Base-by-base conservation (phyloP, 371 early-diverging fungal species). In the Actinomucor elegans region DNA sequence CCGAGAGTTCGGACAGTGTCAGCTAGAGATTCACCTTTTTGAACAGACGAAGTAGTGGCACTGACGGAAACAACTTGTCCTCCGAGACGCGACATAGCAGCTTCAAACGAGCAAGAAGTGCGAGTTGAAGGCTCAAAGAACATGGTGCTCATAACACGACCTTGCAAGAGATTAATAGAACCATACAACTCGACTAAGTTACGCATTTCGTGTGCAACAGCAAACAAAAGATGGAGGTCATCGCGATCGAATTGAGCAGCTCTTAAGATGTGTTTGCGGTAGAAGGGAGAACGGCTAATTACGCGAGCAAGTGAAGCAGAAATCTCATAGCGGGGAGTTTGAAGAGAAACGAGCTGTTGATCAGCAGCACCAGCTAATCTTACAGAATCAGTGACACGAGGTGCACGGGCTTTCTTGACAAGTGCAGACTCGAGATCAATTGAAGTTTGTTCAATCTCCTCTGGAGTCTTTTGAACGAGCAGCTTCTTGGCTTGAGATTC, bases 61-160 rank as follows among this genome's bases (percentile, higher is more conserved):
- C 89, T 89, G 55, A 93, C 90, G 18, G 83, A 73, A 21, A 96
- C 91, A 9, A 97, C 94, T 31, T 81, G 69, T 31, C 98, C 98
- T 55, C 97, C 98, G 18, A 98, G 80, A 36, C 97, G 87, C 59
- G 81, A 59, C 96, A 95, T 95, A 35, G 98, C 98, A 28, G 97
- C 86, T 64, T 94, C 88, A 69, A 98, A 95, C 7, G 95, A 95
- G 57, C 85, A 83, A 5, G 89, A 87, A 1, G 98, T 98, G 49
- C 98, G 86, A 33, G 97, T 97, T 35, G 93, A 93, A 29, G 98
- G 93, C 79, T 98, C 98, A 67, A 90, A 97, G 84, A 98, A 97
- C 64, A 95, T 91, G 28, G 90, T 88, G 69, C 89, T 90, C 82
- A 98, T 84, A 5, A 96, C 92, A 56, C 93, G 92, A 28, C 96